Evolutionary conservation across 1,284 basidiomycete species (phyloP).

Genomic region (Laetiporus sulphureus): DNA sequence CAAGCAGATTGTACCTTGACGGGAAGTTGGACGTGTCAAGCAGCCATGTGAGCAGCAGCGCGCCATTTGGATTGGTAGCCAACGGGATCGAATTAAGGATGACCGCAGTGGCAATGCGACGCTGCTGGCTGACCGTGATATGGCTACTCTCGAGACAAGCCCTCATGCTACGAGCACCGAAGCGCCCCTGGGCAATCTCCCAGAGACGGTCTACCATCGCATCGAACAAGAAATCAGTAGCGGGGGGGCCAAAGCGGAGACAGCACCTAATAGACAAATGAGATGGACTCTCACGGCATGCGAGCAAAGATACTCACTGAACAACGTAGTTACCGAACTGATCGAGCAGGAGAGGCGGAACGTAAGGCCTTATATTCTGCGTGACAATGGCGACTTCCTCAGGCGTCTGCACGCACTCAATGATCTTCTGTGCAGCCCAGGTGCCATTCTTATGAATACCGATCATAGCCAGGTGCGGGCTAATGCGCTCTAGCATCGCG

Average conservation of each 20-base stretch:
- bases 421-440: slow-evolving; percentile 99
- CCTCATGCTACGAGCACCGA: slow-evolving; percentile 96
- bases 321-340: slow-evolving; percentile 99
- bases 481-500: slow-evolving; percentile 89
- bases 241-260: slow-evolving; percentile 84
- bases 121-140: slow-evolving; percentile 84
- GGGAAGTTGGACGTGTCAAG: slow-evolving; percentile 91
- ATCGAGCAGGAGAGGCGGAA: slow-evolving; percentile 91
- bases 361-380: slow-evolving; percentile 84
- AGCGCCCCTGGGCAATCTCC: slow-evolving; percentile 95
- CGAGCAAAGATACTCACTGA: slow-evolving; percentile 50
- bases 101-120: slow-evolving; percentile 90
- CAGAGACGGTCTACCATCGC: slow-evolving; percentile 98
- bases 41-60: slow-evolving; percentile 93
- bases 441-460: slow-evolving; percentile 99
- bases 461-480: slow-evolving; percentile 93
- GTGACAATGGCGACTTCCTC: slow-evolving; percentile 86
- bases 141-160: slow-evolving; percentile 91
- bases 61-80: slow-evolving; percentile 96
- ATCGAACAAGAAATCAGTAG: slow-evolving; percentile 95
- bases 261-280: slow-evolving; percentile 61
- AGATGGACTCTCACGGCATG: not conserved
- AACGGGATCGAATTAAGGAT: slow-evolving; percentile 97
- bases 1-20: slow-evolving; percentile 87
- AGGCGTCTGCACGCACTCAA: slow-evolving; percentile 87